Percentiles rank a stretch among this genome's conserved stretches.
Evolutionary conservation across 176 grass and related monocot genomes (phyloP).

Genomic region (Hordeum vulgare): DNA sequence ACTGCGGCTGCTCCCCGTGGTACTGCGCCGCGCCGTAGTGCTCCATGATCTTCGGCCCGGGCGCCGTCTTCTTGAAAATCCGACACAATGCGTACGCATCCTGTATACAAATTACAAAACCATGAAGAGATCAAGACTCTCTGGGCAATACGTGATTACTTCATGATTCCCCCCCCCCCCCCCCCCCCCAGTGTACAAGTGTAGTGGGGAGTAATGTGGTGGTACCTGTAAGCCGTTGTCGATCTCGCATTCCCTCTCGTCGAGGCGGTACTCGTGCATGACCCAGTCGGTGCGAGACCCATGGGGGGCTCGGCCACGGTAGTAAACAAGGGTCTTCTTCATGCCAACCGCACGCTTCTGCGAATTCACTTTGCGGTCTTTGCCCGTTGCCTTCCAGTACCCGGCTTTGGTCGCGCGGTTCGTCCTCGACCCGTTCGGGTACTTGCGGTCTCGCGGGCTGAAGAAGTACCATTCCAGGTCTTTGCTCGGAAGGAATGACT

Average conservation of each 20-base stretch:
- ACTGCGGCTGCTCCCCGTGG: conserved; percentile 42
- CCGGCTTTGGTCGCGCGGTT: conserved; percentile 93
- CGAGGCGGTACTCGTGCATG: conserved; percentile 98
- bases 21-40: conserved; percentile 53
- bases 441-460: conserved; percentile 97
- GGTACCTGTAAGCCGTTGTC: conserved; percentile 76
- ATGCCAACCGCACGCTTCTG: conserved; percentile 70
- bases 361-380: conserved; percentile 79
- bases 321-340: conserved; percentile 99
- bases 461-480: conserved; percentile 99
- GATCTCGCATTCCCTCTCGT: conserved; percentile 85
- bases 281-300: conserved; percentile 95
- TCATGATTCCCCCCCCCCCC: not conserved
- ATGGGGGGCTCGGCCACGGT: conserved; percentile 88
- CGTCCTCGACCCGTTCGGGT: conserved; percentile 93
- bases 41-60: conserved; percentile 76
- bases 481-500: conserved; percentile 97
- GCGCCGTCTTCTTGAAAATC: conserved; percentile 88
- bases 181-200: not conserved
- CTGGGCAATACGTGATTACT: not conserved
- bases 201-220: not conserved
- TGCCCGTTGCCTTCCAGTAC: conserved; percentile 99
- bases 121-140: not conserved
- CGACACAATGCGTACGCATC: conserved; percentile 91
- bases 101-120: conserved; percentile 38